Conservation (phyloP, 2,329 filamentous ascomycete genomes). For the Colletotrichum musicola region DNA sequence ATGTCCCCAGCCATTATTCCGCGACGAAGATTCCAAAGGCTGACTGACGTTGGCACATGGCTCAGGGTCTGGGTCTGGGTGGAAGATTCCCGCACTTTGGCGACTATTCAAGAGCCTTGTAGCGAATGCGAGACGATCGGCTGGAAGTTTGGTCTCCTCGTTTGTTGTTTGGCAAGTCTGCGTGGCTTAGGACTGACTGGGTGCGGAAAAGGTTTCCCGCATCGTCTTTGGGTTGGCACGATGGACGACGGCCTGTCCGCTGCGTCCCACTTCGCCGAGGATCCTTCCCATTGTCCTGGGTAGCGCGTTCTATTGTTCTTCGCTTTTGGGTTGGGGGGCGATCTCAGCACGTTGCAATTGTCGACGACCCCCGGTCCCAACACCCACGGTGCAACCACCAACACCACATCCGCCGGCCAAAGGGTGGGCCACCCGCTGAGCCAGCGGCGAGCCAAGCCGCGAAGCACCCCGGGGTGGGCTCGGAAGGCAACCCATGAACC, state of each 20-base stretch:
- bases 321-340: background rate
- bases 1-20: background rate
- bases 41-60: background rate
- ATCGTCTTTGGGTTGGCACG: background rate
- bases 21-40: background rate
- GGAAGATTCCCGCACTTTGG: background rate
- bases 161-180: conserved; percentile 17
- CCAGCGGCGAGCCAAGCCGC: background rate
- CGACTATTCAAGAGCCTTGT: background rate
- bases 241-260: background rate
- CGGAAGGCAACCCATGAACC: conserved; percentile 3
- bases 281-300: conserved; percentile 22
- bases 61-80: background rate
- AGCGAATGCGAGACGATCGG: background rate
- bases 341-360: background rate
- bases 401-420: background rate
- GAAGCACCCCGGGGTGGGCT: background rate
- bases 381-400: conserved; percentile 15
- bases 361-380: background rate
- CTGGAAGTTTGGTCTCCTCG: no score
- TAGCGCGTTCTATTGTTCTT: conserved; percentile 35
- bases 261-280: conserved; percentile 17
- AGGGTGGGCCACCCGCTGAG: background rate
- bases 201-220: background rate
- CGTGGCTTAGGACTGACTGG: conserved; percentile 4